Evolutionary conservation across 768 basidiomycete species (phyloP).

Genomic region (Podaxis rugospora): DNA sequence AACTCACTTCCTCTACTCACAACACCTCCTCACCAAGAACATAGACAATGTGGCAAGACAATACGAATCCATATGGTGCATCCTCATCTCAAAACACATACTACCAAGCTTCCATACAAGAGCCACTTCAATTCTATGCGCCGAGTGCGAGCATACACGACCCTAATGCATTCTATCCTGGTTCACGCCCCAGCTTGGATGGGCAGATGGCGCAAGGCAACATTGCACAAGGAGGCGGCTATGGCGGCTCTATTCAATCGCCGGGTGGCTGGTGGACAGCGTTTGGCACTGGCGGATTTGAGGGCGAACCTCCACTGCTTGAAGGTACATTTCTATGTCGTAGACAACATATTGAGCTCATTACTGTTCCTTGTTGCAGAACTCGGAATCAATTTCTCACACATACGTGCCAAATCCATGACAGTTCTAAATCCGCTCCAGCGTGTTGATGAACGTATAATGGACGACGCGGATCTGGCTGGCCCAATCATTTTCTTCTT

Average conservation of each 20-base stretch:
- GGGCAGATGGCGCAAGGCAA: constrained; percentile 50
- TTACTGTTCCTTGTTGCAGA: constrained; percentile 42
- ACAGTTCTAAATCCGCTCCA: constrained; percentile 93
- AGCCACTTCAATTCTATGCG: constrained; percentile 76
- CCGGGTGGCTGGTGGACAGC: constrained; percentile 90
- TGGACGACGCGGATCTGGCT: constrained; percentile 98
- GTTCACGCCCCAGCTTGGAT: constrained; percentile 74
- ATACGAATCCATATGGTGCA: constrained; percentile 51
- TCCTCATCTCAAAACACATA: constrained; percentile 59
- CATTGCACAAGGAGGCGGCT: constrained; percentile 9
- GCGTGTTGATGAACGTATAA: constrained; percentile 83
- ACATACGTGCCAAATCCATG: constrained; percentile 90
- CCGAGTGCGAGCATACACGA: constrained; percentile 43
- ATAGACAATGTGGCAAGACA: constrained; percentile 71
- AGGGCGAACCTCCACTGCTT: constrained; percentile 92
- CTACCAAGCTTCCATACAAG: constrained; percentile 50
- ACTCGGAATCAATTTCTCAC: constrained; percentile 95
- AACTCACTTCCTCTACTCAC: neutral
- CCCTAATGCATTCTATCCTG: constrained; percentile 55
- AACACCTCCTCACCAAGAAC: neutral
- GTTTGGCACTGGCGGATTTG: constrained; percentile 92
- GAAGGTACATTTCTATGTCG: constrained; percentile 58
- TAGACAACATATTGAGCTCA: neutral
- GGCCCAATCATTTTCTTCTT: constrained; percentile 95
- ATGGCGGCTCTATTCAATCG: constrained; percentile 53